Evolutionary conservation across 805 yeast genomes (phyloP).

Genomic region (Pichia californica): DNA sequence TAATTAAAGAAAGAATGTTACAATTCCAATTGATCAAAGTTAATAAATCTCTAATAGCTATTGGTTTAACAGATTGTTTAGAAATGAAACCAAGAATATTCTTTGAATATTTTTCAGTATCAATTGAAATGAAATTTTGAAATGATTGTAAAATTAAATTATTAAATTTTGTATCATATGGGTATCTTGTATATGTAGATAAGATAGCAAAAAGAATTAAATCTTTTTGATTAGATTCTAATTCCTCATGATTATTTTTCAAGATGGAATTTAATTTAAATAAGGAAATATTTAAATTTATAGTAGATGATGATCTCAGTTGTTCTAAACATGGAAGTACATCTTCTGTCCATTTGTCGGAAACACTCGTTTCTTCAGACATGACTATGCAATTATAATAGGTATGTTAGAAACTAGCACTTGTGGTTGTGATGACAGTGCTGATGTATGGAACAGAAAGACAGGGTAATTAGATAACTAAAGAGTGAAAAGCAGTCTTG

Average conservation of each 20-base stretch:
- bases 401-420: no score
- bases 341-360: conserved; percentile 12
- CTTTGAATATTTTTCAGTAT: conserved; percentile 24
- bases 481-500: no score
- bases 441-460: no score
- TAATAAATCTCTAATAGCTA: conserved; percentile 52
- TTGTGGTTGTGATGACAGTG: no score
- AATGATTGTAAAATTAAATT: conserved; percentile 36
- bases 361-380: conserved; percentile 7
- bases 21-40: conserved; percentile 55
- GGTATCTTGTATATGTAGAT: conserved; percentile 40
- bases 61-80: conserved; percentile 26
- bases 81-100: conserved; percentile 36
- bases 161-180: conserved; percentile 46
- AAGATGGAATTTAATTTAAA: conserved; percentile 26
- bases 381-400: not conserved
- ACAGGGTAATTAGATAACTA: no score
- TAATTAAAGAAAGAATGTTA: conserved; percentile 27
- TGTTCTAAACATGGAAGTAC: conserved; percentile 15
- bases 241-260: conserved; percentile 14
- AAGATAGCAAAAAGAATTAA: conserved; percentile 34
- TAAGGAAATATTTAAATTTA: conserved; percentile 31
- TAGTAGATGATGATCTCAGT: conserved; percentile 31
- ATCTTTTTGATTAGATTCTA: conserved; percentile 21
- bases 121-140: conserved; percentile 26